A percentile compares a stretch with the other conserved stretches of the same genome.
phyloP scores from a whole-genome alignment of 345 rosid species.

The Tarenaya hassleriana region DNA sequence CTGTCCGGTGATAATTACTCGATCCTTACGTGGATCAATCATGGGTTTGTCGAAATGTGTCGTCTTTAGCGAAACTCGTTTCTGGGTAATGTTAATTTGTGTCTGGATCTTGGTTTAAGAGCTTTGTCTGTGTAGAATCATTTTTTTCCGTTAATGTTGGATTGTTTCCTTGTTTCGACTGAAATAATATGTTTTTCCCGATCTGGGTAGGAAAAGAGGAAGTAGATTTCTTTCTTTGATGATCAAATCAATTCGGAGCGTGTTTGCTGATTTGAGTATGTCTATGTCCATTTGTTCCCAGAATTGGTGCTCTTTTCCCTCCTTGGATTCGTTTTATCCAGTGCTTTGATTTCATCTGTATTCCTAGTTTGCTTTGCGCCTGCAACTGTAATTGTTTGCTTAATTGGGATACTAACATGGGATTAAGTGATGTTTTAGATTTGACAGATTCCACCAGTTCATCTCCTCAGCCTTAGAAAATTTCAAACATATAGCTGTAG shows the following conservation, averaged over 20 bases:
- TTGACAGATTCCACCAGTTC: no score
- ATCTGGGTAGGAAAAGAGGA: not conserved
- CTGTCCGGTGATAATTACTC: not conserved
- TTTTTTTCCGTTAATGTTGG: not conserved
- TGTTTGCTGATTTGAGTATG: not conserved
- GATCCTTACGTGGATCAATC: not conserved
- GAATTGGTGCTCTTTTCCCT: no score
- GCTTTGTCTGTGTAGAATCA: not conserved
- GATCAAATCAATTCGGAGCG: not conserved
- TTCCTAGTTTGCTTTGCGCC: no score
- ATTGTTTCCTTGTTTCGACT: not conserved
- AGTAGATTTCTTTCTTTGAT: slow-evolving; percentile 4
- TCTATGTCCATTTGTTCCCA: not conserved
- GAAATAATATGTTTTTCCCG: not conserved
- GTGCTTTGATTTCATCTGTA: no score
- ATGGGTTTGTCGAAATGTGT: slow-evolving; percentile 15
- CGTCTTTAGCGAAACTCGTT: slow-evolving; percentile 12
- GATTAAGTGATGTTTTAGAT: no score
- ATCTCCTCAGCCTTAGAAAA: no score
- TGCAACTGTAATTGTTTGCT: no score
- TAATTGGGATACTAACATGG: no score
- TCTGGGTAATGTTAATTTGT: not conserved
- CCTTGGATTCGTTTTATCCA: no score
- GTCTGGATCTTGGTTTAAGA: slow-evolving; percentile 17
- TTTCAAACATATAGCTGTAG: no score